A percentile compares a stretch with the other conserved stretches of the same genome.
These are phyloP conservation scores for Metrosideros polymorpha DNA, from an alignment of 441 rosid species.

Conservation along the genomic window DNA sequence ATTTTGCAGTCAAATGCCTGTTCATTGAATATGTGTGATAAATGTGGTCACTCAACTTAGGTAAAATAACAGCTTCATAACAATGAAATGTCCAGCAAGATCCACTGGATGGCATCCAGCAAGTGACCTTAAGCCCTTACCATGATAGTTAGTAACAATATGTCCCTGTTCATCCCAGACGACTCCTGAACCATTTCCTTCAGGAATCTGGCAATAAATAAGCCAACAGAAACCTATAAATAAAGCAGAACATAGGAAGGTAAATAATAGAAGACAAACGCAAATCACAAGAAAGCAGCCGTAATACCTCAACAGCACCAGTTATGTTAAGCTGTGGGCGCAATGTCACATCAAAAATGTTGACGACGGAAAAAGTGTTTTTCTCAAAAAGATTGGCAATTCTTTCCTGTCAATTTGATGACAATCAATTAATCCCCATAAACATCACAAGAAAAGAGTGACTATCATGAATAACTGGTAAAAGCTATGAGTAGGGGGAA, in stretches of 20 bases:
- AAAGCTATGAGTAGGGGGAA: background rate
- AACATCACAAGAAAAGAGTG: background rate
- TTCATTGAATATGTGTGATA: background rate
- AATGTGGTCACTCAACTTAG: background rate
- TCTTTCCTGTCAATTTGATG: conserved; percentile 54
- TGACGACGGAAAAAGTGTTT: conserved; percentile 88
- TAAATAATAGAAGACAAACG: background rate
- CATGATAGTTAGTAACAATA: conserved; percentile 91
- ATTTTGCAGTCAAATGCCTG: background rate
- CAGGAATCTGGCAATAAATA: conserved; percentile 59
- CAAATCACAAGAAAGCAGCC: background rate
- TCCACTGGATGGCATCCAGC: background rate
- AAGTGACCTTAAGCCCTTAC: conserved; percentile 31
- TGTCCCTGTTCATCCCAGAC: conserved; percentile 89
- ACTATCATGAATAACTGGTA: background rate
- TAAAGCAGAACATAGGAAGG: background rate
- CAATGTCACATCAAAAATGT: conserved; percentile 87
- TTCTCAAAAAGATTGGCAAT: conserved; percentile 73
- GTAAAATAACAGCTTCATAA: background rate
- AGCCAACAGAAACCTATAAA: background rate
- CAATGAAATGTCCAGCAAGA: background rate
- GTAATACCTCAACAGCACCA: conserved; percentile 80
- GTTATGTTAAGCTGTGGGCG: conserved; percentile 89
- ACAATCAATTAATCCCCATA: background rate
- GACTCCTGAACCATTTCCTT: conserved; percentile 99